These are phyloP conservation scores for Podaxis sp. DNA, from an alignment of 768 basidiomycete species.

Conservation along the genomic window DNA sequence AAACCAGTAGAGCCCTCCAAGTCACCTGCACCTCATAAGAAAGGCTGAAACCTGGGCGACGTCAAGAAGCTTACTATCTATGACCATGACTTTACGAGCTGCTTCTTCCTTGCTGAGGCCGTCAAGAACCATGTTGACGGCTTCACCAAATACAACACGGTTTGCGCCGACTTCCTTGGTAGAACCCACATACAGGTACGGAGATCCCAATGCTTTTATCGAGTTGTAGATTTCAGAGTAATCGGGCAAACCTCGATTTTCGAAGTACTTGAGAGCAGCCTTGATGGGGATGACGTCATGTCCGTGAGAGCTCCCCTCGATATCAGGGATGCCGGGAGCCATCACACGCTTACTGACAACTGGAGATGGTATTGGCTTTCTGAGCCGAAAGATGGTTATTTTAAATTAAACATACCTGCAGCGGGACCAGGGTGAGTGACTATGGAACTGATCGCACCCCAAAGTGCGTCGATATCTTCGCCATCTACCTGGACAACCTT, in stretches of 20 bases:
- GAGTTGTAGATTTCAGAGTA: slow-evolving; percentile 53
- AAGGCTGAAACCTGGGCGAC: neutral
- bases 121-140: slow-evolving; percentile 78
- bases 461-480: slow-evolving; percentile 78
- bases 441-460: slow-evolving; percentile 58
- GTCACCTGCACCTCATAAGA: slow-evolving; percentile 47
- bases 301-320: slow-evolving; percentile 76
- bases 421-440: slow-evolving; percentile 71
- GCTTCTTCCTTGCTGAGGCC: slow-evolving; percentile 73
- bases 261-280: slow-evolving; percentile 73
- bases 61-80: slow-evolving; percentile 61
- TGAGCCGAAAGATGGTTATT: neutral
- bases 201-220: slow-evolving; percentile 57
- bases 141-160: slow-evolving; percentile 83
- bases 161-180: slow-evolving; percentile 77
- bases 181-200: slow-evolving; percentile 67
- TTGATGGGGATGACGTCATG: slow-evolving; percentile 88
- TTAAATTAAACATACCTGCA: slow-evolving; percentile 47
- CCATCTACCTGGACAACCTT: slow-evolving; percentile 73
- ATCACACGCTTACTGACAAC: slow-evolving; percentile 70
- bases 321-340: slow-evolving; percentile 69
- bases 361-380: slow-evolving; percentile 20
- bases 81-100: slow-evolving; percentile 78
- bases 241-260: slow-evolving; percentile 56
- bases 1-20: slow-evolving; percentile 88